These are phyloP conservation scores for Solanum boliviense DNA, from an alignment of 257 asterid genomes.

Conservation along the genomic window DNA sequence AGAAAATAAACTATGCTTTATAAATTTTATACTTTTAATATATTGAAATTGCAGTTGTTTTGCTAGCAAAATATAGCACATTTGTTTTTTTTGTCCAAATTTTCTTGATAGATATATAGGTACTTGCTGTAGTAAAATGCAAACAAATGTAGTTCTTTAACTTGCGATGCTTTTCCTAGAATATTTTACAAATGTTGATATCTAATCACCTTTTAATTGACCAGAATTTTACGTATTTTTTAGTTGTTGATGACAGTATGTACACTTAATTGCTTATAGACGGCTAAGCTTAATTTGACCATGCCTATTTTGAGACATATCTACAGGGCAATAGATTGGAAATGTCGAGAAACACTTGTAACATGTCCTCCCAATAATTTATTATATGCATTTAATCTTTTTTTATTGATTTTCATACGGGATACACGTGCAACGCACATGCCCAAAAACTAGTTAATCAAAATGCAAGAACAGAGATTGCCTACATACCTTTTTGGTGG, in stretches of 20 bases:
- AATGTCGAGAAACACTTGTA: neutral
- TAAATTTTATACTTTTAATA: too few species aligned
- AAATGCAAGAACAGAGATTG: neutral
- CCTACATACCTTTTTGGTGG: constrained; percentile 42
- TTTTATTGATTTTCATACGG: too few species aligned
- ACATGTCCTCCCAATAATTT: too few species aligned
- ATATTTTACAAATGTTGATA: too few species aligned
- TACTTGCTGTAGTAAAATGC: neutral
- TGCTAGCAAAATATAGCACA: too few species aligned
- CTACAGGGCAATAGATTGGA: neutral
- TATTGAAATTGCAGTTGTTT: too few species aligned
- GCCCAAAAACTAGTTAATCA: neutral
- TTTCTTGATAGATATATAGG: neutral
- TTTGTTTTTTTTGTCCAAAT: too few species aligned
- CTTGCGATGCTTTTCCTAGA: too few species aligned
- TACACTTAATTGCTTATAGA: neutral
- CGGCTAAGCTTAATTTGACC: neutral
- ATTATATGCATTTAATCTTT: too few species aligned
- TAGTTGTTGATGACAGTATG: neutral
- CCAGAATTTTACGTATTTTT: too few species aligned
- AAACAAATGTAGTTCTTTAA: neutral
- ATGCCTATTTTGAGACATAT: neutral
- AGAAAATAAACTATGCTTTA: too few species aligned
- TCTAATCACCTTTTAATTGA: neutral
- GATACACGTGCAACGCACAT: too few species aligned